Evolutionary conservation across 2,329 filamentous ascomycete species (phyloP), one percentile per base, ranked within the genome.

Genomic region (Tolypocladium amazonense): DNA sequence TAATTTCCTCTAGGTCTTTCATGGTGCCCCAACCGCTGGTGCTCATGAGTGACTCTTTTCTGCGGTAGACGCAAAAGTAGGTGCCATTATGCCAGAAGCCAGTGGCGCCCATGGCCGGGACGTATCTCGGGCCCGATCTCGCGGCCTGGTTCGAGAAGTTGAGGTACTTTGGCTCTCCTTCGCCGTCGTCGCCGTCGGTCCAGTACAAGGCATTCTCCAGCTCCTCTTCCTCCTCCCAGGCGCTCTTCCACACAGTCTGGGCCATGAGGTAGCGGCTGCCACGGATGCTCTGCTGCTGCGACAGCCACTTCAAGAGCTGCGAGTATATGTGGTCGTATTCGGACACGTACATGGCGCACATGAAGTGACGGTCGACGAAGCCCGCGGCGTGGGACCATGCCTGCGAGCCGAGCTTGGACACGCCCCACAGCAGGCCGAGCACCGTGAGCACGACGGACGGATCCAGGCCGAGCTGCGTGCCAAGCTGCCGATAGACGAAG

Each of bases 111-210:
- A 82, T 68, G 5, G 81, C 81, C 0, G 82, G 82, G 0, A 82
- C 76, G 62, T 79, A 85, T 39, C 79, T 75, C 1, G 81, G 81
- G 11, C 76, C 75, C 41, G 76, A 74, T 68, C 77, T 78, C 14
- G 80, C 79, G 62, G 82, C 79, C 62, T 84, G 80, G 62, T 80
- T 82, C 4, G 82, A 81, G 69, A 85, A 85, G 68, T 86, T 86
- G 56, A 84, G 77, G 64, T 81, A 83, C 58, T 67, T 69, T 37
- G 63, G 66, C 14, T 68, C 67, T n/a, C 71, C 72, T 1, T 67
- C 66, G 3, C 50, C 75, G 18, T 75, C 74, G 18, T 75, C 75
- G 37, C 76, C 75, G 14, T 73, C 65, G 12, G 71, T 70, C 23
- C 70, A 74, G 15, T 70, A 68, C 9, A 78, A 66, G 2, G 74